Percentiles rank a stretch among this genome's conserved stretches.
Evolutionary conservation across 352 stramenopile genomes (phyloP).

Genomic region (Peronospora destructor): DNA sequence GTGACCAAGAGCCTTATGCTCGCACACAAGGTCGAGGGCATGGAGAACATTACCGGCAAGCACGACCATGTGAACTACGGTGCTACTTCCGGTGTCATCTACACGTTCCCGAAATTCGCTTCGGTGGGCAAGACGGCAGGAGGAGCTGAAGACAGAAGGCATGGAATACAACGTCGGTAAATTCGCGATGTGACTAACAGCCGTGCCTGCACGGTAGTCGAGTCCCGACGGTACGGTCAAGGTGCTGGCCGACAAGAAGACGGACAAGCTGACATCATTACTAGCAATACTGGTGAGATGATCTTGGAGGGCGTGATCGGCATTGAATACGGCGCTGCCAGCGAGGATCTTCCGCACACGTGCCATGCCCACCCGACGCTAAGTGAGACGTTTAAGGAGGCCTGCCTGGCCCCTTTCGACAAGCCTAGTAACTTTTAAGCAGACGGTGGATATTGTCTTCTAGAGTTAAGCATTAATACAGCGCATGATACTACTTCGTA

Average conservation of each 20-base stretch:
- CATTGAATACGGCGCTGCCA: no score
- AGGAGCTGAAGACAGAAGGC: no score
- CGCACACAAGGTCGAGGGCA: constrained; percentile 98
- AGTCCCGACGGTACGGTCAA: constrained; percentile 96
- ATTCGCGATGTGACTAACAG: constrained; percentile 98
- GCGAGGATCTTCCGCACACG: constrained; percentile 98
- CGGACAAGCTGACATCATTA: constrained; percentile 99
- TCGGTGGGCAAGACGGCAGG: no score
- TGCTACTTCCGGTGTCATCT: constrained; percentile 97
- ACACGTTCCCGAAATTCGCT: constrained; percentile 95
- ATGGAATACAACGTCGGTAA: constrained; percentile 95
- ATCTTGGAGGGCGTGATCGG: constrained; percentile 97
- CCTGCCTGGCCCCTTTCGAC: constrained; percentile 95
- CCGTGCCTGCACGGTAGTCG: constrained; percentile 90
- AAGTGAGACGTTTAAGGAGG: constrained; percentile 99
- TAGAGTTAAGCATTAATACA: constrained; percentile 10
- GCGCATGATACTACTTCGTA: constrained; percentile 2
- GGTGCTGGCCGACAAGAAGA: constrained; percentile 95
- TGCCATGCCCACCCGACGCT: no score
- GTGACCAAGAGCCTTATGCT: constrained; percentile 98
- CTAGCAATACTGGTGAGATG: constrained; percentile 98
- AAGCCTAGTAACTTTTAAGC: constrained; percentile 99
- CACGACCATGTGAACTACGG: constrained; percentile 99
- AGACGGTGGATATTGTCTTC: neutral
- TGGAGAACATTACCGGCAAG: constrained; percentile 95